phyloP scores from a whole-genome alignment of 805 yeast genomes.

The Zygosaccharomyces rouxii region DNA sequence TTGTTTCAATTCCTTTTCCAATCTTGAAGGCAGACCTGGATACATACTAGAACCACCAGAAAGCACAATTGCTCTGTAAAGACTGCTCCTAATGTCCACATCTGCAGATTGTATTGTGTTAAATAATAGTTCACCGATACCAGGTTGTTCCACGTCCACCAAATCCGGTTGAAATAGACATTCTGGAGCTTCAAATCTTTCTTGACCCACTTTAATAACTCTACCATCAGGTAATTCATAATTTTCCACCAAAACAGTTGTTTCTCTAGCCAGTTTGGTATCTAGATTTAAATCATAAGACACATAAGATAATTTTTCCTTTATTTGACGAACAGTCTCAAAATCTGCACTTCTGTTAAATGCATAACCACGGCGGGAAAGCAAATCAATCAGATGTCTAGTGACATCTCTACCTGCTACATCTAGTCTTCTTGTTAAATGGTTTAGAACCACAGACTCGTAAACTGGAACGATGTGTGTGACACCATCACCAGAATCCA shows the following conservation, averaged over 20 bases:
- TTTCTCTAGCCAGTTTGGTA: slow-evolving; percentile 79
- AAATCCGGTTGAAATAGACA: slow-evolving; percentile 93
- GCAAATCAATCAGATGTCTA: slow-evolving; percentile 83
- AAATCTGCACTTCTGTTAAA: slow-evolving; percentile 98
- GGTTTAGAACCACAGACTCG: slow-evolving; percentile 94
- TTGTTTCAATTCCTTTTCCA: slow-evolving; percentile 94
- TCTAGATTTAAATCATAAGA: slow-evolving; percentile 92
- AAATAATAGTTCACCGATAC: slow-evolving; percentile 89
- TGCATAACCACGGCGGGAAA: slow-evolving; percentile 94
- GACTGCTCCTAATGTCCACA: slow-evolving; percentile 82
- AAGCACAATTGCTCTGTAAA: slow-evolving; percentile 86
- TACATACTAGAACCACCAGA: slow-evolving; percentile 99
- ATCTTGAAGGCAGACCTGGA: slow-evolving; percentile 93
- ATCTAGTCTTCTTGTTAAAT: slow-evolving; percentile 84
- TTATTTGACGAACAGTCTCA: slow-evolving; percentile 96
- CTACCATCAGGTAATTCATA: slow-evolving; percentile 97
- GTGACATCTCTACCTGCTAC: slow-evolving; percentile 99
- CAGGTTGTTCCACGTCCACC: slow-evolving; percentile 95
- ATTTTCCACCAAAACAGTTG: slow-evolving; percentile 88
- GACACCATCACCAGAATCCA: slow-evolving; percentile 93
- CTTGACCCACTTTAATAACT: slow-evolving; percentile 87
- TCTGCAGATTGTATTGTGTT: slow-evolving; percentile 93
- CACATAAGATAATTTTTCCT: slow-evolving; percentile 93
- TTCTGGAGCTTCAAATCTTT: slow-evolving; percentile 67
- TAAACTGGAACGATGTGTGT: slow-evolving; percentile 98